Evolutionary conservation across 352 stramenopile species (phyloP), one percentile per base, ranked within the genome.

Genomic region (Pythium angustatum): DNA sequence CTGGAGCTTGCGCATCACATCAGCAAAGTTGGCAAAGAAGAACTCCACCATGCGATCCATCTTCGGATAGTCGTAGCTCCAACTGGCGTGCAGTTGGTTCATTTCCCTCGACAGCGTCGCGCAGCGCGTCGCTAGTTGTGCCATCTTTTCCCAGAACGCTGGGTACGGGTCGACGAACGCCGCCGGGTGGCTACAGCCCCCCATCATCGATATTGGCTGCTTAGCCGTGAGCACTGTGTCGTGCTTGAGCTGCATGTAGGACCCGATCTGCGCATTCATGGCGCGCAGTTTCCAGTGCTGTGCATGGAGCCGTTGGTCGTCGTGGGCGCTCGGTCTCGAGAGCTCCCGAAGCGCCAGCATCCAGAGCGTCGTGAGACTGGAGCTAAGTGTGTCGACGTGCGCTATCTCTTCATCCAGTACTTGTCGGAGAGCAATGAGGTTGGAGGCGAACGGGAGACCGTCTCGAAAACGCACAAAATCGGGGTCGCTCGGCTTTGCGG

Each of bases 201-300:
- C 59, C 15, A 41, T n/a, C n/a, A 64, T 54, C 30, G 65, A 48
- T 7, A 62, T 51, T 22, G 47, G 56, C 31, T 72, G 65, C 54
- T 72, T 72, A 12, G 65, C 58, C 24, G 67, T 65, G 26, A 72
- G 41, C 15, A 72, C 47, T 28, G 65, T 72, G 43, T 72, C 65
- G 38, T 72, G 65, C n/a, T 60, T 60, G 2, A 68, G 53, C 28
- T 72, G 51, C 11, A 45, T 49, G 31, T 68, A 66, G 11, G 65
- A 72, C 11, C 51, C 65, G 30, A 72, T 22, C 43, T 72, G 65
- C 0, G 65, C 58, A 30, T 72, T 68, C 53, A 72, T 68, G 30
- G 45, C 11, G 9, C 64, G 57, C 7, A 26, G 34, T 26, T 67
- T 53, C 58, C 65, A 68, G 12, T 40, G 24, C 17, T 52, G 19